A percentile compares a stretch with the other conserved stretches of the same genome.
These are phyloP conservation scores for Mucor circinelloides DNA, from an alignment of 371 early-diverging fungal genomes.

Conservation along the genomic window DNA sequence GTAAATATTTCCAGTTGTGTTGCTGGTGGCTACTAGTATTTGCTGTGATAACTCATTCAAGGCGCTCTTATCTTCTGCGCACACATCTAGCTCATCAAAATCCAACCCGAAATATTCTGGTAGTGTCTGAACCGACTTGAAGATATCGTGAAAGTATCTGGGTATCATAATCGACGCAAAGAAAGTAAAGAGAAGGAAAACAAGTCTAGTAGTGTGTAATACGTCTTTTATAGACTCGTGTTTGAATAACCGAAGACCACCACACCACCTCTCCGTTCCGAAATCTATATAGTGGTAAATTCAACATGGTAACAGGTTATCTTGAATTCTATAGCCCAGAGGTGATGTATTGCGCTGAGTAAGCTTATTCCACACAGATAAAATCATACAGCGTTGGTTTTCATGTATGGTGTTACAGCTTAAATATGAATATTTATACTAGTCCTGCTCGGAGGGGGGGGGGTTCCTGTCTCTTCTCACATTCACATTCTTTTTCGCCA, in stretches of 20 bases:
- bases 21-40: background rate
- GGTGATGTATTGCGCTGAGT: background rate
- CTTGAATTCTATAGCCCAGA: background rate
- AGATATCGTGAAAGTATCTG: background rate
- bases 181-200: background rate
- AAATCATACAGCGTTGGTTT: background rate
- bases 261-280: background rate
- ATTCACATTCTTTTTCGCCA: background rate
- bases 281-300: background rate
- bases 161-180: background rate
- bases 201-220: background rate
- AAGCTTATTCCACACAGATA: background rate
- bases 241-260: background rate
- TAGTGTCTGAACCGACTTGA: background rate
- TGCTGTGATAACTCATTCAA: constrained; percentile 1
- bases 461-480: background rate
- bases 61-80: background rate
- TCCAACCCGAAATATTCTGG: background rate
- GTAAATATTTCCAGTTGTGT: background rate
- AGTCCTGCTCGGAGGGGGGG: too few species aligned
- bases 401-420: background rate
- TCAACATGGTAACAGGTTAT: background rate
- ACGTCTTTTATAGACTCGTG: background rate
- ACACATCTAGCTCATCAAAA: background rate
- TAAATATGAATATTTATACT: background rate